Evolutionary conservation across 2,329 filamentous ascomycete genomes (phyloP).

Genomic region (Sphaceloma murrayae): DNA sequence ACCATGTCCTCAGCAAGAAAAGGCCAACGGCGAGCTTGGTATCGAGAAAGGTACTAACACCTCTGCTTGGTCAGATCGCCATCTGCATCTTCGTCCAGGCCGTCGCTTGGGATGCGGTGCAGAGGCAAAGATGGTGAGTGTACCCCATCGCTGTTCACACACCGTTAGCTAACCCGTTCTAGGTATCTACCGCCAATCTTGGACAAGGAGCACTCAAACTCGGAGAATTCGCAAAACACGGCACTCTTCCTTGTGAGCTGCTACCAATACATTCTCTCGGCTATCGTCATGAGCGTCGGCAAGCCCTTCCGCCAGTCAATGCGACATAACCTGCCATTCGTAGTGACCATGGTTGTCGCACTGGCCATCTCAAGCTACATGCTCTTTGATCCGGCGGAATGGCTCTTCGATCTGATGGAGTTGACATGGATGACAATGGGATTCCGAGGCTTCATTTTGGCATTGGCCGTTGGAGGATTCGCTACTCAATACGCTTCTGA

Average conservation of each 20-base stretch:
- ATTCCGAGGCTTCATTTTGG: slow-evolving; percentile 65
- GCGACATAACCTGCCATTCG: slow-evolving; percentile 73
- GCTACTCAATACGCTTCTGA: slow-evolving; percentile 61
- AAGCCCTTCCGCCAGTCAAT: slow-evolving; percentile 78
- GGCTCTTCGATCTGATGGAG: slow-evolving; percentile 70
- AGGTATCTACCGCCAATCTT: slow-evolving; percentile 72
- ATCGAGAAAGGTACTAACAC: slow-evolving; percentile 81
- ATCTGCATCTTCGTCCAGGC: slow-evolving; percentile 72
- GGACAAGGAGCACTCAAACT: slow-evolving; percentile 69
- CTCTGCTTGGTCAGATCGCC: slow-evolving; percentile 77
- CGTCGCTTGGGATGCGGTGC: slow-evolving; percentile 63
- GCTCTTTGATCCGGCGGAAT: slow-evolving; percentile 62
- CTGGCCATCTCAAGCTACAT: slow-evolving; percentile 66
- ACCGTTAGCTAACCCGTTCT: not conserved
- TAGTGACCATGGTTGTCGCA: slow-evolving; percentile 62
- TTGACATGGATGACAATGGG: slow-evolving; percentile 63
- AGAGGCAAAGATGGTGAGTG: slow-evolving; percentile 64
- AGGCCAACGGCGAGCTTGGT: slow-evolving; percentile 87
- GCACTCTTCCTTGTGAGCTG: slow-evolving; percentile 81
- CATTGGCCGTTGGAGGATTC: slow-evolving; percentile 61
- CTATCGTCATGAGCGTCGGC: slow-evolving; percentile 82
- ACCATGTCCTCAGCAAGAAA: slow-evolving; percentile 66
- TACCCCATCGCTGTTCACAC: not conserved
- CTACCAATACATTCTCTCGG: slow-evolving; percentile 89
- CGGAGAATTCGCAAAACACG: slow-evolving; percentile 88